Evolutionary conservation across 495 filamentous ascomycete species (phyloP).

Genomic region (Xylaria cubensis): DNA sequence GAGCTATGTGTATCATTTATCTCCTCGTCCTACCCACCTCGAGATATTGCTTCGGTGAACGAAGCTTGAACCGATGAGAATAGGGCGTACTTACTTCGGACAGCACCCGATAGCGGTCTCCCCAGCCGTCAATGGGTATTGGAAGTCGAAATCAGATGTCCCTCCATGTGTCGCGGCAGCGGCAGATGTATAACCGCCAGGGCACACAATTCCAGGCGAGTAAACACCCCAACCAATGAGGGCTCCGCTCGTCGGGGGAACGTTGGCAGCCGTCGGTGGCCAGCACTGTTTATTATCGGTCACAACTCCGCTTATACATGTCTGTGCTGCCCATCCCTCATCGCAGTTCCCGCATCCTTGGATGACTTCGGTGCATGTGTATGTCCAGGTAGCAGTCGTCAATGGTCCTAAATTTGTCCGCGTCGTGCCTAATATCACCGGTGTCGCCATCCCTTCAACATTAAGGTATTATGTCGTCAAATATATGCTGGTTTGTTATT

Average conservation of each 20-base stretch:
- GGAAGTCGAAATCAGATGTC: constrained; percentile 30
- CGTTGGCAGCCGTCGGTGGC: constrained; percentile 33
- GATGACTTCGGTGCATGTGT: constrained; percentile 24
- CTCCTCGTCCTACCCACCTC: not conserved
- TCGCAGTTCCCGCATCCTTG: constrained; percentile 25
- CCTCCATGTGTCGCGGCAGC: constrained; percentile 33
- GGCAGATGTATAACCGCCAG: constrained; percentile 38
- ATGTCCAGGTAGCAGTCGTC: constrained; percentile 22
- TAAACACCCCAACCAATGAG: constrained; percentile 44
- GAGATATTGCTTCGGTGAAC: not conserved
- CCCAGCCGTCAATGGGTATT: constrained; percentile 34
- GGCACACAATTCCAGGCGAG: constrained; percentile 42
- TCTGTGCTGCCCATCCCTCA: constrained; percentile 37
- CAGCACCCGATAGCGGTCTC: constrained; percentile 46
- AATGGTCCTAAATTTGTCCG: constrained; percentile 20
- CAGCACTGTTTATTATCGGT: constrained; percentile 40
- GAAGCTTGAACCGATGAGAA: not conserved
- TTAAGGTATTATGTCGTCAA: not conserved
- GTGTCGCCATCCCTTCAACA: constrained; percentile 13
- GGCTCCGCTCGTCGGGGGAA: constrained; percentile 2
- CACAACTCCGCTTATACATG: constrained; percentile 25
- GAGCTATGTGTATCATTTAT: not conserved
- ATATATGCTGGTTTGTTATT: not conserved
- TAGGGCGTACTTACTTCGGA: constrained; percentile 30
- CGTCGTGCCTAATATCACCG: constrained; percentile 2